Conservation (phyloP, 192 early-diverging fungal genomes). For the Dispira simplex region DNA sequence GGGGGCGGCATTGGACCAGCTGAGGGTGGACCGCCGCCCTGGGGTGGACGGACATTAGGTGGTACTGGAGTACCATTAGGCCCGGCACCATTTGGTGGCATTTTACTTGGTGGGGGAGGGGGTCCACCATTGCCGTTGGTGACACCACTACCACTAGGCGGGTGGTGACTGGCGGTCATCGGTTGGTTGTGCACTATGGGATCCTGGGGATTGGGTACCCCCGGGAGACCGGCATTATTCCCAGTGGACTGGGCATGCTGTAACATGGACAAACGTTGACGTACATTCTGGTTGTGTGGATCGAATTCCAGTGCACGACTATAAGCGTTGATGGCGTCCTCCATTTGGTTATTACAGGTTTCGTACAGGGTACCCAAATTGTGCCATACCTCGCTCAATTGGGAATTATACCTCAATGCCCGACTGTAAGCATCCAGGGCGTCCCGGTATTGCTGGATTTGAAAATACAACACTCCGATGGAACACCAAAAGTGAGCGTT, state of each 20-base stretch:
- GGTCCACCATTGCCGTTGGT: neutral
- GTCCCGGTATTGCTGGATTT: conserved; percentile 87
- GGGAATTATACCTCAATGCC: conserved; percentile 85
- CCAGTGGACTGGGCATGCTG: conserved; percentile 27
- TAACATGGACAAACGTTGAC: conserved; percentile 45
- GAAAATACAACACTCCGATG: conserved; percentile 95
- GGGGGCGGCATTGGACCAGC: neutral
- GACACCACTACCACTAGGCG: neutral
- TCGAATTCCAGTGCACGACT: conserved; percentile 84
- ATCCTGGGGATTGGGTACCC: conserved; percentile 1
- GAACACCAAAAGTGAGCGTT: conserved; percentile 99
- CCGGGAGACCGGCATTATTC: neutral
- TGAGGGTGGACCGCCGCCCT: neutral
- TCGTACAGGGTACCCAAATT: conserved; percentile 95
- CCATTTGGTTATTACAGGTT: conserved; percentile 92
- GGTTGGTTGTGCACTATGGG: conserved; percentile 3
- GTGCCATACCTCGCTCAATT: conserved; percentile 96
- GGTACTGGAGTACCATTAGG: neutral
- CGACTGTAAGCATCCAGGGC: conserved; percentile 94
- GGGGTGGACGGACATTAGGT: neutral
- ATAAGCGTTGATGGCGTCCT: conserved; percentile 95
- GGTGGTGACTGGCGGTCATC: neutral
- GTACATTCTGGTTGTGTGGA: conserved; percentile 72
- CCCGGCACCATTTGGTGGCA: neutral
- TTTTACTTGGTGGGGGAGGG: neutral